Percentiles rank a stretch among this genome's conserved stretches.
Evolutionary conservation across 768 basidiomycete genomes (phyloP).

Genomic region (Leccinellum albellum): DNA sequence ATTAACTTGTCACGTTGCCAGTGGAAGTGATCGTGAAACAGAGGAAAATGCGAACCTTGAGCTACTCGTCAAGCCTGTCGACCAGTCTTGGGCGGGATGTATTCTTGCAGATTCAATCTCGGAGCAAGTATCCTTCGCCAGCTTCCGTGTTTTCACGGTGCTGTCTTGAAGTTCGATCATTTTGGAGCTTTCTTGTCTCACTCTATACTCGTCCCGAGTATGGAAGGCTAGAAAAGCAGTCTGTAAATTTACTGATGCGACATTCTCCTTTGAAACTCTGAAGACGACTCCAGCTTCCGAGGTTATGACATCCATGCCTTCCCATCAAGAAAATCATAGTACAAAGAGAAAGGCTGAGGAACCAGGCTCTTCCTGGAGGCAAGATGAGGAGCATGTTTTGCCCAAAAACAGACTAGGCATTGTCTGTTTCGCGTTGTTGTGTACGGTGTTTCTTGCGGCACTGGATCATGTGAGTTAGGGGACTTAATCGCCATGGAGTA

Average conservation of each 20-base stretch:
- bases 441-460: constrained; percentile 36
- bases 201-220: neutral
- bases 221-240: neutral
- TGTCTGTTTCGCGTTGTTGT: constrained; percentile 20
- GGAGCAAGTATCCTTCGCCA: too few species aligned
- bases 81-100: too few species aligned
- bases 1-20: neutral
- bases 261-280: neutral
- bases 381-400: constrained; percentile 47
- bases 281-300: neutral
- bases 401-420: constrained; percentile 28
- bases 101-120: too few species aligned
- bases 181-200: neutral
- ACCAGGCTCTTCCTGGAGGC: constrained; percentile 50
- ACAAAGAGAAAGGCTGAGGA: neutral
- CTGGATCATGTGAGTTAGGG: constrained; percentile 47
- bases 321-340: neutral
- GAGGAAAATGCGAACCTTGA: neutral
- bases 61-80: too few species aligned
- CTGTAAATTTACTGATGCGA: neutral
- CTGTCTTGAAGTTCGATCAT: neutral
- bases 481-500: neutral
- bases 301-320: neutral
- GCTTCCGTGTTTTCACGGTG: neutral
- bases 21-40: neutral